These are phyloP conservation scores for Apiospora hydei DNA, from an alignment of 2,329 filamentous ascomycete genomes.

Conservation along the genomic window DNA sequence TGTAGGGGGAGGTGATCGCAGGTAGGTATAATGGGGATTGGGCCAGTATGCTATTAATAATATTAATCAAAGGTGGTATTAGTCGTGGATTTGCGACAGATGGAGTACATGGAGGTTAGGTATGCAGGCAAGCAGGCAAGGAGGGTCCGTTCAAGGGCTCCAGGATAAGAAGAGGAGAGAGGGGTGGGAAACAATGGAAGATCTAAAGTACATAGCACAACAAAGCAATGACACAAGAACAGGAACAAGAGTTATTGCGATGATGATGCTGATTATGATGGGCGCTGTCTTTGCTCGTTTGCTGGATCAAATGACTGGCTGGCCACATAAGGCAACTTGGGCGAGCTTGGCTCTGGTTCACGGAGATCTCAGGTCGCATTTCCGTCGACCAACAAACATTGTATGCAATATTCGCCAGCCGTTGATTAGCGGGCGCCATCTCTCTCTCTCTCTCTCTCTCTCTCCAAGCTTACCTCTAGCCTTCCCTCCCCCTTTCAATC, in stretches of 20 bases:
- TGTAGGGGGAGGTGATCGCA: neutral
- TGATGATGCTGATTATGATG: neutral
- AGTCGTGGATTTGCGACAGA: constrained; percentile 22
- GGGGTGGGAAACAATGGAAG: neutral
- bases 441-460: neutral
- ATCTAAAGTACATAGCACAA: constrained; percentile 19
- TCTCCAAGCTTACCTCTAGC: neutral
- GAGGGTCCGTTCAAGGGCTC: neutral
- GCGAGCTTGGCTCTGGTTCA: neutral
- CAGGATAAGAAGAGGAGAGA: neutral
- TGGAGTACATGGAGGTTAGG: neutral
- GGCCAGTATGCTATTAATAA: constrained; percentile 5
- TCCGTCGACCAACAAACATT: neutral
- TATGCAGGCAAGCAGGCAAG: constrained; percentile 21
- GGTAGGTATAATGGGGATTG: constrained; percentile 20
- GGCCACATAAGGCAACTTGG: neutral
- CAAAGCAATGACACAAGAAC: constrained; percentile 9
- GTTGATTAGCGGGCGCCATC: constrained; percentile 3
- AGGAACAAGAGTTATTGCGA: neutral
- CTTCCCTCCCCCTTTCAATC: neutral
- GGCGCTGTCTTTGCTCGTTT: neutral
- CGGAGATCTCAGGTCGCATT: neutral
- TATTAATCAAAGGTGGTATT: constrained; percentile 13
- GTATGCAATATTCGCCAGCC: neutral
- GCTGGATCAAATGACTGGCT: neutral